phyloP scores from a whole-genome alignment of 768 basidiomycete genomes.

The Russula ochroleuca region DNA sequence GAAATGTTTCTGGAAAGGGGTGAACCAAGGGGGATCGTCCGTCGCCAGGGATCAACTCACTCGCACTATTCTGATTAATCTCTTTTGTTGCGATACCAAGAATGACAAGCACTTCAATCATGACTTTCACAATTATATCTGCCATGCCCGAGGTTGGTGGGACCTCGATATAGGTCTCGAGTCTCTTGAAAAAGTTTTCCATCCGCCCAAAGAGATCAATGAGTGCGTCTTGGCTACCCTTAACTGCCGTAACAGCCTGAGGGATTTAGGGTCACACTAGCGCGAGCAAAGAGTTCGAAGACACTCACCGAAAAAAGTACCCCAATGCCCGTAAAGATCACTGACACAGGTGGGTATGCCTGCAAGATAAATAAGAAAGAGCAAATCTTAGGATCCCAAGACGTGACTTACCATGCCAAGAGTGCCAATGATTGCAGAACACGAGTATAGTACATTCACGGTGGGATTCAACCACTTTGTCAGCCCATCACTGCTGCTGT shows the following conservation, averaged over 20 bases:
- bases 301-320: background rate
- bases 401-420: background rate
- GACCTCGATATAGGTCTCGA: background rate
- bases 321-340: background rate
- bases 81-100: background rate
- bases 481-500: too few species aligned
- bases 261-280: background rate
- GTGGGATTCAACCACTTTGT: background rate
- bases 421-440: background rate
- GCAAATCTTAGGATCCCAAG: background rate
- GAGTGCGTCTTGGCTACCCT: background rate
- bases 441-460: background rate
- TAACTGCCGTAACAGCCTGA: background rate
- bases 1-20: background rate
- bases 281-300: background rate
- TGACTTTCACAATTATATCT: background rate
- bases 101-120: background rate
- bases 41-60: background rate
- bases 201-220: background rate
- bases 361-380: background rate
- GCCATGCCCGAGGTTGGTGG: background rate
- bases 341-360: background rate
- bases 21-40: background rate
- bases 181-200: background rate
- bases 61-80: background rate